Conservation (phyloP, 2,329 filamentous ascomycete species). For the Penicillium sp. region DNA sequence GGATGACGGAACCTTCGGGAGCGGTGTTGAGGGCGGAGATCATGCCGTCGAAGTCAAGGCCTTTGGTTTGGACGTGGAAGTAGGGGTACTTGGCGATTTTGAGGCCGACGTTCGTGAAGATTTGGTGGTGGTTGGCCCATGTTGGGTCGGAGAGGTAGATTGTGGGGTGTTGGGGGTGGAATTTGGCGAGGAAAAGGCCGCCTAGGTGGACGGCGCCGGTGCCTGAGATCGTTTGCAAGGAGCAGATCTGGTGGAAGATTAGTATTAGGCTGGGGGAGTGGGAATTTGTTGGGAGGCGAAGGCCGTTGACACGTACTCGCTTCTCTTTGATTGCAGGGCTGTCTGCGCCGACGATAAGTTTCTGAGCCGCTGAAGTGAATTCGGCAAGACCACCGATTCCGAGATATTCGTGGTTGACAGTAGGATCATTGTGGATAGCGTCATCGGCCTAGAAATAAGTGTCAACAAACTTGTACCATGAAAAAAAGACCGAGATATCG, state of each 20-base stretch:
- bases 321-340: constrained; percentile 81
- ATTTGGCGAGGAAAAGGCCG: constrained; percentile 87
- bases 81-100: constrained; percentile 83
- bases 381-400: constrained; percentile 84
- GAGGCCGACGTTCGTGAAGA: constrained; percentile 87
- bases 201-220: constrained; percentile 93
- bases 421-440: constrained; percentile 79
- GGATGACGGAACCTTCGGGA: constrained; percentile 75
- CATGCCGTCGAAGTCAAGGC: constrained; percentile 90
- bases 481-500: not conserved
- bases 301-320: too few species aligned
- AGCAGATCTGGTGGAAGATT: constrained; percentile 52
- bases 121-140: constrained; percentile 98
- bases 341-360: constrained; percentile 75
- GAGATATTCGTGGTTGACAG: constrained; percentile 96
- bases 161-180: constrained; percentile 68
- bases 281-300: too few species aligned
- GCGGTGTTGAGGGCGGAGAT: constrained; percentile 65
- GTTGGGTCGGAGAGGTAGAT: constrained; percentile 93
- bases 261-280: too few species aligned
- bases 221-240: constrained; percentile 92
- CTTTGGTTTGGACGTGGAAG: constrained; percentile 83
- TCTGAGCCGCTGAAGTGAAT: constrained; percentile 86
- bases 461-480: not conserved
- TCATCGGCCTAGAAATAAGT: constrained; percentile 70